These are phyloP conservation scores for Cyclotella kingstonii DNA, from an alignment of 108 stramenopile species.

Conservation along the genomic window DNA sequence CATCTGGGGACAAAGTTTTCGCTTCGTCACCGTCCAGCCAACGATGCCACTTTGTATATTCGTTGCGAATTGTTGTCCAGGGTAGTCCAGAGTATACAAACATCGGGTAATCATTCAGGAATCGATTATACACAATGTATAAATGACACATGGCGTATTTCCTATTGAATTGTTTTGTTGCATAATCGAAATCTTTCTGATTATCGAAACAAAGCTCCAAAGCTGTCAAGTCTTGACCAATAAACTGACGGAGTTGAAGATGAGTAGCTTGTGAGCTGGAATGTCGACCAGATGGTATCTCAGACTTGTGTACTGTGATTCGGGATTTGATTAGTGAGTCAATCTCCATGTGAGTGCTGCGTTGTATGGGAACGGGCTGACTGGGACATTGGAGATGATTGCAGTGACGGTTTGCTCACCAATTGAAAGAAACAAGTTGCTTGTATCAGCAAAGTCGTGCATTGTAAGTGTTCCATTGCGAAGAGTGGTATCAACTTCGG, in stretches of 20 bases:
- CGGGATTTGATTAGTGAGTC: background rate
- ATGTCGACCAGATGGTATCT: conserved; percentile 2
- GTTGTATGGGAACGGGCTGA: background rate
- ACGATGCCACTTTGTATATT: background rate
- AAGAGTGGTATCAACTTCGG: background rate
- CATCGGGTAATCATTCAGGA: background rate
- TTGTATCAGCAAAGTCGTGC: background rate
- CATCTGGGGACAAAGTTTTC: background rate
- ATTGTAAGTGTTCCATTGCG: conserved; percentile 1
- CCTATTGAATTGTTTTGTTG: conserved; percentile 1
- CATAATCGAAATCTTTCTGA: background rate
- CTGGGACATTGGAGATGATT: background rate
- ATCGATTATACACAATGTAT: background rate
- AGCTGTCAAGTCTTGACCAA: conserved; percentile 2
- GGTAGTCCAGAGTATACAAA: conserved; percentile 1
- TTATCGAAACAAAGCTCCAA: background rate
- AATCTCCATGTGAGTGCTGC: conserved; percentile 2
- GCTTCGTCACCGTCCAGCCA: too few species aligned
- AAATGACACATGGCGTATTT: background rate
- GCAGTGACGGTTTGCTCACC: background rate
- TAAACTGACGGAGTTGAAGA: conserved; percentile 1
- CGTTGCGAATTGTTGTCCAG: conserved; percentile 1
- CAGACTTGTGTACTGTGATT: background rate
- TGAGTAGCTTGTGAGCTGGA: background rate
- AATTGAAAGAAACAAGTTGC: background rate